Evolutionary conservation across 164 flowering plant genomes (phyloP), one percentile per base, ranked within the genome.

Genomic region (Aristolochia californica): DNA sequence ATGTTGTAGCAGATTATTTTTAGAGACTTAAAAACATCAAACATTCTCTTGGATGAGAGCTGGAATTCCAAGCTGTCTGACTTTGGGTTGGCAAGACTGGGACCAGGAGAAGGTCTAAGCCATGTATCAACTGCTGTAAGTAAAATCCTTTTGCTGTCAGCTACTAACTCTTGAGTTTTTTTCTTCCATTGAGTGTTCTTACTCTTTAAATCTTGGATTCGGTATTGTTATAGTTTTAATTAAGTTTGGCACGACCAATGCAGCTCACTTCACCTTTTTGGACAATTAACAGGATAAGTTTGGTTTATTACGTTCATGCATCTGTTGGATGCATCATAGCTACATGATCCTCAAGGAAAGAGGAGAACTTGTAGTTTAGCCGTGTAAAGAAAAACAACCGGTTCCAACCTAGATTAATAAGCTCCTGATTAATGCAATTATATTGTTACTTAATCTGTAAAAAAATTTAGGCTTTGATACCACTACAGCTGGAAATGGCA

Each of bases 11-110:
- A 93, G 96, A 89, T 93, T 59, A 93, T 93, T 57, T 87, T 93
- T 67, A 67, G 98, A 68, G 98, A 93, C 74, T 85, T 93, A 64
- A 93, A 93, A 60, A 77, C 91, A 43, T 89, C 98, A 56, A 93
- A 93, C 54, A 89, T 93, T 53, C 89, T 89, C 25, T 75, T 93
- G 61, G 98, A 93, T 66, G 88, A 83, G 67, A 70, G 89, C 17
- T 93, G 95, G 95, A 93, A 89, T 70, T 94, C 97, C 9, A 93
- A 93, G 80, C 74, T 93, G 14, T 87, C 98, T 43, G 98, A 93
- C 54, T 93, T 93, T 74, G 98, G 98, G 60, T 67, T 93, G 75
- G 98, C 97, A 49, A 75, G 97, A 65, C 70, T 80, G 71, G 98
- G 98, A 24, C 98, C 98, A 50, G 12, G 70, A 12, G 98, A 87